Conservation (phyloP, 2,329 filamentous ascomycete genomes). For the Blastomyces parvus region DNA sequence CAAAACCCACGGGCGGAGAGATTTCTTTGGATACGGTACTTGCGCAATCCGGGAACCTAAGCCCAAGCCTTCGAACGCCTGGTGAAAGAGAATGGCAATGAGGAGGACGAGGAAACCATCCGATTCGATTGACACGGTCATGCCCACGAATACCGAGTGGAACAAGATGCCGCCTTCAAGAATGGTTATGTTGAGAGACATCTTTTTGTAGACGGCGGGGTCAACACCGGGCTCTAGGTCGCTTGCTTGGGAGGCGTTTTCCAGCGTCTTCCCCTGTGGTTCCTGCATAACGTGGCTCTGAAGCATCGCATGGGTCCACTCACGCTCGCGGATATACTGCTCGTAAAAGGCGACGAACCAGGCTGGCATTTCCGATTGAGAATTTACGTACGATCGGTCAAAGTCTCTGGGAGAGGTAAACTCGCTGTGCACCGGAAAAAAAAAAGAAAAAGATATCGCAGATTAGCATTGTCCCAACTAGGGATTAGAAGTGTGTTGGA, state of each 20-base stretch:
- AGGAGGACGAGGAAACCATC: slow-evolving; percentile 45
- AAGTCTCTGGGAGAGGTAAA: slow-evolving; percentile 10
- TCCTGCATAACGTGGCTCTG: slow-evolving; percentile 20
- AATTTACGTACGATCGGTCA: slow-evolving; percentile 8
- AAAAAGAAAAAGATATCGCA: not conserved
- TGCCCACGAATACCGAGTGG: slow-evolving; percentile 64
- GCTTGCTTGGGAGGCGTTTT: not conserved
- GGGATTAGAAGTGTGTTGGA: not conserved
- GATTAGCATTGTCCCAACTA: not conserved
- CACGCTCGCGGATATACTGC: slow-evolving; percentile 52
- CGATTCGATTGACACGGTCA: slow-evolving; percentile 60
- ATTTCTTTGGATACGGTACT: slow-evolving; percentile 50
- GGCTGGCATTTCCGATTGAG: slow-evolving; percentile 11
- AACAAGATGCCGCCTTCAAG: slow-evolving; percentile 69
- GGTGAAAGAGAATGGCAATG: slow-evolving; percentile 63
- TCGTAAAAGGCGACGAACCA: slow-evolving; percentile 28
- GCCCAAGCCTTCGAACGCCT: slow-evolving; percentile 67
- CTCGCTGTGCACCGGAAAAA: slow-evolving; percentile 2
- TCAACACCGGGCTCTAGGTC: slow-evolving; percentile 31
- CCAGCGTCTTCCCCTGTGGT: not conserved
- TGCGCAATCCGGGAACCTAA: slow-evolving; percentile 62
- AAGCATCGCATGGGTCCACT: slow-evolving; percentile 50
- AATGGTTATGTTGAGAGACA: slow-evolving; percentile 59
- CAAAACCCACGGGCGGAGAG: slow-evolving; percentile 51
- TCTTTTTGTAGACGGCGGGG: slow-evolving; percentile 43